Evolutionary conservation across 2,329 filamentous ascomycete species (phyloP).

Genomic region (Exophiala aquamarina): DNA sequence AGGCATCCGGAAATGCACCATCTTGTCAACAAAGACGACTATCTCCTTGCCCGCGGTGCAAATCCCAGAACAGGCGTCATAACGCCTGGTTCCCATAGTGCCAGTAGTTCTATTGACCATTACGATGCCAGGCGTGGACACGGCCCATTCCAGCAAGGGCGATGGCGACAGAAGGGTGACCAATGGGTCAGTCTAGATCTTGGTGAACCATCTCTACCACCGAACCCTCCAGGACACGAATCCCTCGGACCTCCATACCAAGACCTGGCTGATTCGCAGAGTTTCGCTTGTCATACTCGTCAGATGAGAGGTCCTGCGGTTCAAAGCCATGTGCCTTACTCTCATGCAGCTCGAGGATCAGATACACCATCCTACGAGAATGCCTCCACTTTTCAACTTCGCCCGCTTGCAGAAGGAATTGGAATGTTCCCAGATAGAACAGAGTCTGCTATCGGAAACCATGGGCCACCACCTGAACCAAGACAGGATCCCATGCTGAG

Average conservation of each 20-base stretch:
- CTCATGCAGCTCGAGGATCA: not conserved
- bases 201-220: constrained; percentile 28
- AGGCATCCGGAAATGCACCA: constrained; percentile 13
- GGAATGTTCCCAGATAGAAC: not conserved
- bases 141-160: constrained; percentile 20
- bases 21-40: constrained; percentile 34
- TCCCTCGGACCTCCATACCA: not conserved
- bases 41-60: constrained; percentile 33
- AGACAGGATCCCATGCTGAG: constrained; percentile 8
- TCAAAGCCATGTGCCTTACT: too few species aligned
- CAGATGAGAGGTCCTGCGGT: not conserved
- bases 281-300: not conserved
- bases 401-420: not conserved
- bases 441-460: not conserved
- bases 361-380: not conserved
- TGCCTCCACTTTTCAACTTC: not conserved
- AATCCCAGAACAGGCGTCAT: constrained; percentile 40
- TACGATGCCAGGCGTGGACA: constrained; percentile 17
- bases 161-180: constrained; percentile 37
- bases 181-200: constrained; percentile 36
- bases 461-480: not conserved
- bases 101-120: constrained; percentile 24
- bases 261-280: not conserved
- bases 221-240: constrained; percentile 10
- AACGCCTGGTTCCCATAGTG: constrained; percentile 34